Evolutionary conservation across 2,329 filamentous ascomycete species (phyloP).

Genomic region (Colletotrichum lupini): DNA sequence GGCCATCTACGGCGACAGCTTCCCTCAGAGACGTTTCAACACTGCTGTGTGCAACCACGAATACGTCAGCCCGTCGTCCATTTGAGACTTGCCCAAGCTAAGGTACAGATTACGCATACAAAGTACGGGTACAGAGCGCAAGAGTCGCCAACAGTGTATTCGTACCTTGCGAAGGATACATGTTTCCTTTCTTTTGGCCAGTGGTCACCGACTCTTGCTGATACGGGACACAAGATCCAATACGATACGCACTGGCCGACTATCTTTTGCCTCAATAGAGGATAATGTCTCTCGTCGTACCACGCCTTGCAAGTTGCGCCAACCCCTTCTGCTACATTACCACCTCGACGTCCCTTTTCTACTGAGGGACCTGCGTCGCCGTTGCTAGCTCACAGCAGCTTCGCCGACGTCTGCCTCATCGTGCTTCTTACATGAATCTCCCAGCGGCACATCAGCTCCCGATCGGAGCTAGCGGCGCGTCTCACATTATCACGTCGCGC

Average conservation of each 20-base stretch:
- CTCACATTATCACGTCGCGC: neutral
- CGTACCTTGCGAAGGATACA: neutral
- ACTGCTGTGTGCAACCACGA: neutral
- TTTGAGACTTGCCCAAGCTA: neutral
- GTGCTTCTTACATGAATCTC: neutral
- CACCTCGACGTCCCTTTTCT: neutral
- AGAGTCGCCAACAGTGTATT: neutral
- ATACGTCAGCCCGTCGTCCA: neutral
- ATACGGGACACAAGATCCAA: neutral
- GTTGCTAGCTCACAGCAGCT: neutral
- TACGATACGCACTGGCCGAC: neutral
- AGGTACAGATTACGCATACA: neutral
- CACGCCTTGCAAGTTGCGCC: neutral
- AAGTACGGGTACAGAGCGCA: neutral
- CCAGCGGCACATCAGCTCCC: neutral
- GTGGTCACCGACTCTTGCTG: neutral
- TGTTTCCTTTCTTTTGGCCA: neutral
- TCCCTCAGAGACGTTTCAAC: neutral
- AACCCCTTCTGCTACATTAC: neutral
- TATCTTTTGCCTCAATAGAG: neutral
- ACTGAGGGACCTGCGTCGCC: neutral
- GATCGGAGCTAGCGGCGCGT: slow-evolving; percentile 12
- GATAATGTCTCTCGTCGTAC: neutral
- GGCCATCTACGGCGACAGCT: neutral
- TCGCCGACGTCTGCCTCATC: neutral